Conservation (phyloP, 139 green algal genomes). For the Auxenochlorella pyrenoidosa region DNA sequence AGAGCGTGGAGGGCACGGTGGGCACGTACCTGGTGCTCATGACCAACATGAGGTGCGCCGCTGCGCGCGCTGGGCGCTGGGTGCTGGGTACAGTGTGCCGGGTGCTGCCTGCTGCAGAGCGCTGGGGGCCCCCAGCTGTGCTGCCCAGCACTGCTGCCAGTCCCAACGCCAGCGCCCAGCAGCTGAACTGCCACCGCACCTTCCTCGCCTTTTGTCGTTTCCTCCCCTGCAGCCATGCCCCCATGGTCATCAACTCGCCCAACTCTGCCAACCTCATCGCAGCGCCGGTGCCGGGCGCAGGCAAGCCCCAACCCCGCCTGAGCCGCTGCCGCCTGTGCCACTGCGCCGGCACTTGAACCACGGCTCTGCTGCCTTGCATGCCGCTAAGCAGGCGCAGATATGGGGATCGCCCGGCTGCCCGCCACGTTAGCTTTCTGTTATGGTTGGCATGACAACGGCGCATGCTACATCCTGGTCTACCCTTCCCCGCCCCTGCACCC, state of each 20-base stretch:
- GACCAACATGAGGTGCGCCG: conserved; percentile 64
- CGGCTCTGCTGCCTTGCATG: background rate
- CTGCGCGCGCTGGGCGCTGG: background rate
- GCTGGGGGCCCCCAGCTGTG: no score
- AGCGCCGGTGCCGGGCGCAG: conserved; percentile 57
- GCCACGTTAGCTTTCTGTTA: no score
- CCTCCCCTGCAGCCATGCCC: conserved; percentile 42
- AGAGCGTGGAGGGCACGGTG: conserved; percentile 33
- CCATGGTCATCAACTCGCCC: conserved; percentile 56
- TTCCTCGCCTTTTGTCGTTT: background rate
- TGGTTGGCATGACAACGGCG: background rate
- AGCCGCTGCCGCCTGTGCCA: no score
- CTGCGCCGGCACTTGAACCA: no score
- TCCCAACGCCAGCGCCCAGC: background rate
- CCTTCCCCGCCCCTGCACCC: no score
- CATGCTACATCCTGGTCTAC: no score
- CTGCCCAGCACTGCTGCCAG: no score
- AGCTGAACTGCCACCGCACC: background rate
- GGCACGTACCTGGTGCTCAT: conserved; percentile 57
- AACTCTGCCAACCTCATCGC: conserved; percentile 65
- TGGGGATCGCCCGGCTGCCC: background rate
- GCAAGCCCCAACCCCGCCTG: background rate
- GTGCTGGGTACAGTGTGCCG: background rate
- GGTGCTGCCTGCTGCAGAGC: no score
- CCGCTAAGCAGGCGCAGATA: background rate